Evolutionary conservation across 2,329 filamentous ascomycete genomes (phyloP).

Genomic region (Fusarium anguioides): DNA sequence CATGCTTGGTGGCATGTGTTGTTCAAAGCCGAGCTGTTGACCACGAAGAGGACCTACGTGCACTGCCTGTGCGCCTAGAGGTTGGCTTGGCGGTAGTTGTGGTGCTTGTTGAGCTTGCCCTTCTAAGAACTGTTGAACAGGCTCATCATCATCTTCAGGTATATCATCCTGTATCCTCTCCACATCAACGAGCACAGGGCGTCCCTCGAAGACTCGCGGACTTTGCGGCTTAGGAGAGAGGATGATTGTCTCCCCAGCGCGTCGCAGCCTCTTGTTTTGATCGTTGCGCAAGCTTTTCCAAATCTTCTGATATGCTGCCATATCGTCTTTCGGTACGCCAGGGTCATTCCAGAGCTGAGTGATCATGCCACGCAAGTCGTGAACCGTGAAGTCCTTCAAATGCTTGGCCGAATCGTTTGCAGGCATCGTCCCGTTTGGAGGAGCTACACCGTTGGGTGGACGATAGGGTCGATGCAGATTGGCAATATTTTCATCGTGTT

Average conservation of each 20-base stretch:
- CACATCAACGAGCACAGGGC: conserved; percentile 11
- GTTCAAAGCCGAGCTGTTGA: neutral
- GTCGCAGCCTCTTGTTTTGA: neutral
- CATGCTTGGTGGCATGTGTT: neutral
- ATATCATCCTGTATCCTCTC: neutral
- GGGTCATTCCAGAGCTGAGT: neutral
- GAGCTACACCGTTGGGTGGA: conserved; percentile 3
- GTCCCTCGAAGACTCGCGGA: conserved; percentile 2
- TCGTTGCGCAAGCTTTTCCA: neutral
- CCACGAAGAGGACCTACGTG: neutral
- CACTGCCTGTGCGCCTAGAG: neutral
- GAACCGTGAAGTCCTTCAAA: neutral
- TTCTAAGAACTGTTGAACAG: no score
- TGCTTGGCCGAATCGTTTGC: neutral
- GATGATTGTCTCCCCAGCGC: neutral
- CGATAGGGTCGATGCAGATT: conserved; percentile 3
- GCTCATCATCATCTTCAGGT: neutral
- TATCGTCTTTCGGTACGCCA: neutral
- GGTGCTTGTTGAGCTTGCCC: neutral
- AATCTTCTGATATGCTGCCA: neutral
- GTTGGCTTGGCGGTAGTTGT: neutral
- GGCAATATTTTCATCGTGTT: neutral
- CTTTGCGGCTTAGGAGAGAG: no score
- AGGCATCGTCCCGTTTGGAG: neutral
- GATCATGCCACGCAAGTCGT: conserved; percentile 3